These are phyloP conservation scores for Dioscorea zingiberensis DNA, from an alignment of 106 monocot species.

Conservation along the genomic window DNA sequence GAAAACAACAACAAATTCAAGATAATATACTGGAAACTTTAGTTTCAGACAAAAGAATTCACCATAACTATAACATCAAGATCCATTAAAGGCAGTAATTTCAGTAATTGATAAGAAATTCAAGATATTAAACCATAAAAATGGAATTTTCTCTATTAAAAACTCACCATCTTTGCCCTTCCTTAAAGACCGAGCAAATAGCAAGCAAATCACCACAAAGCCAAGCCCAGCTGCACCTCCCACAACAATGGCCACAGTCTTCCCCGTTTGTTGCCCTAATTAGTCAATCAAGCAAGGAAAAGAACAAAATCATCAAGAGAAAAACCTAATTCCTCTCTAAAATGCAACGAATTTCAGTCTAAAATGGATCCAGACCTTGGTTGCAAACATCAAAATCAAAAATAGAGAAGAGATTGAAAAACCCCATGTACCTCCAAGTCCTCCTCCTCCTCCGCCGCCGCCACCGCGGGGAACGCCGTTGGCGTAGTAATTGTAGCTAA, in stretches of 20 bases:
- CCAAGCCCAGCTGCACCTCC: slow-evolving; percentile 82
- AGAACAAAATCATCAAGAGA: neutral
- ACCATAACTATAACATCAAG: too few species aligned
- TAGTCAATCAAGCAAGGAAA: neutral
- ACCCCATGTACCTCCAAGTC: neutral
- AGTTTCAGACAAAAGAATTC: too few species aligned
- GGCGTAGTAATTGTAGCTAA: slow-evolving; percentile 67
- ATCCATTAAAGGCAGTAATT: neutral
- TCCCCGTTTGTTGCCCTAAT: slow-evolving; percentile 75
- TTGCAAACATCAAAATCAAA: neutral
- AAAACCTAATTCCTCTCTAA: neutral
- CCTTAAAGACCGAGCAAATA: slow-evolving; percentile 68
- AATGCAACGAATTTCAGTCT: neutral
- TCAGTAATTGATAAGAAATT: neutral
- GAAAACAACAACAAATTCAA: too few species aligned
- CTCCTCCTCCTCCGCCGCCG: slow-evolving; percentile 22
- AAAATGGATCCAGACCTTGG: too few species aligned
- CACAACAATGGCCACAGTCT: slow-evolving; percentile 94
- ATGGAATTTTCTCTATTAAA: neutral
- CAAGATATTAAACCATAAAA: neutral
- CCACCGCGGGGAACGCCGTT: slow-evolving; percentile 53
- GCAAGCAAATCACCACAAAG: slow-evolving; percentile 80
- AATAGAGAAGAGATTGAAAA: neutral
- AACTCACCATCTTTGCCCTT: slow-evolving; percentile 82
- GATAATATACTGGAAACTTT: too few species aligned